These are phyloP conservation scores for Plasmodium gonderi DNA, from an alignment of 169 alveolate species.

Conservation along the genomic window DNA sequence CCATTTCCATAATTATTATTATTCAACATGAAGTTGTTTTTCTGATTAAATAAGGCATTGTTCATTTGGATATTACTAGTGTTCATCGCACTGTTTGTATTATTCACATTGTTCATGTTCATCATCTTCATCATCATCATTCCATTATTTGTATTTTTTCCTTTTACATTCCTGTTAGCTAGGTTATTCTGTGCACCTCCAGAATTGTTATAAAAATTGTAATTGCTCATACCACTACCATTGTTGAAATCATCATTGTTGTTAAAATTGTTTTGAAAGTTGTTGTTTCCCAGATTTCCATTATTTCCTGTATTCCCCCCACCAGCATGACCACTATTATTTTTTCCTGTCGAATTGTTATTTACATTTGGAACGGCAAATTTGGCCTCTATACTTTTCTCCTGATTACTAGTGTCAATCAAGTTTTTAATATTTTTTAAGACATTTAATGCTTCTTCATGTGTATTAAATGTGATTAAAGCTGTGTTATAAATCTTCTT, in stretches of 20 bases:
- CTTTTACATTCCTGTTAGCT: slow-evolving; percentile 37
- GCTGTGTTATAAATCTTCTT: slow-evolving; percentile 58
- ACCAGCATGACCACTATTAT: background rate
- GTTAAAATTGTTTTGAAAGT: slow-evolving; percentile 12
- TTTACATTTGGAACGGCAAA: slow-evolving; percentile 71
- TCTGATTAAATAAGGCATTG: slow-evolving; percentile 10
- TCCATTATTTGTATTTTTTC: slow-evolving; percentile 26
- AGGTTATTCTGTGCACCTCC: background rate
- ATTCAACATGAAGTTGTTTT: slow-evolving; percentile 4
- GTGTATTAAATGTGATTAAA: slow-evolving; percentile 44
- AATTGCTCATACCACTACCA: slow-evolving; percentile 20
- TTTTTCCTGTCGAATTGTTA: slow-evolving; percentile 2
- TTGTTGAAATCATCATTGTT: background rate
- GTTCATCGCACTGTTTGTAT: background rate
- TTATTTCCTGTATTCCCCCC: background rate
- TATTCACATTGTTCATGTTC: background rate
- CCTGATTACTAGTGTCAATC: slow-evolving; percentile 44
- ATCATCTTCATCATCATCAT: background rate
- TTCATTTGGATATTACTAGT: background rate
- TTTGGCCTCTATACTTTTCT: slow-evolving; percentile 55
- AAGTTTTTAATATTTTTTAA: slow-evolving; percentile 46
- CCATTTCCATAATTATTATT: background rate
- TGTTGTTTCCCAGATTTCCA: background rate
- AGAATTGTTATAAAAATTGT: slow-evolving; percentile 22
- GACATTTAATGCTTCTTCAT: slow-evolving; percentile 69